Evolutionary conservation across 1,284 basidiomycete genomes (phyloP).

Genomic region (Cryptococcus deneoformans): DNA sequence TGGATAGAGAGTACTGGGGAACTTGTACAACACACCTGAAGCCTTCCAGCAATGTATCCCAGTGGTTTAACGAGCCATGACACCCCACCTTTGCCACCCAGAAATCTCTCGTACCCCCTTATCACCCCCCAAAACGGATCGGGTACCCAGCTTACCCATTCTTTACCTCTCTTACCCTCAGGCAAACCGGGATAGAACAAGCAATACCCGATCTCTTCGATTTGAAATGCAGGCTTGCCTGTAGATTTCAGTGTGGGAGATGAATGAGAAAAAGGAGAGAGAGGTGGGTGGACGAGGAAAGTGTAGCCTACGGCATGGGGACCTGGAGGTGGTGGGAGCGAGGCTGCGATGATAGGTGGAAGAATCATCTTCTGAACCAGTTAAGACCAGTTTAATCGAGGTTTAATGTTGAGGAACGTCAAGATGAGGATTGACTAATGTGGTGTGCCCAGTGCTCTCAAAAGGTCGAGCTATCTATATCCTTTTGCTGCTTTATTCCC

Average conservation of each 20-base stretch:
- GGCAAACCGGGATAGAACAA: conserved; percentile 36
- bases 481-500: no score
- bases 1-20: not conserved
- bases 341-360: not conserved
- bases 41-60: conserved; percentile 22
- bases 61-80: conserved; percentile 24
- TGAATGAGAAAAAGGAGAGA: conserved; percentile 13
- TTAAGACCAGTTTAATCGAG: no score
- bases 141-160: conserved; percentile 25
- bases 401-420: no score
- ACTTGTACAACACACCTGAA: conserved; percentile 17
- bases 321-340: conserved; percentile 26
- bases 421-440: no score
- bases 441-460: no score
- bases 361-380: not conserved
- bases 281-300: conserved; percentile 18
- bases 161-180: conserved; percentile 1
- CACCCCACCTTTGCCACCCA: conserved; percentile 22
- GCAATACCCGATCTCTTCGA: conserved; percentile 29
- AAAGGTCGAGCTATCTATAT: no score
- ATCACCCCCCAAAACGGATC: conserved; percentile 18
- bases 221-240: conserved; percentile 23
- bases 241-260: conserved; percentile 13
- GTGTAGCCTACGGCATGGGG: conserved; percentile 29
- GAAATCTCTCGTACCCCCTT: conserved; percentile 30